A percentile compares a stretch with the other conserved stretches of the same genome.
Conservation (phyloP, 2,329 filamentous ascomycete species). For the Colletotrichum brevisporum region DNA sequence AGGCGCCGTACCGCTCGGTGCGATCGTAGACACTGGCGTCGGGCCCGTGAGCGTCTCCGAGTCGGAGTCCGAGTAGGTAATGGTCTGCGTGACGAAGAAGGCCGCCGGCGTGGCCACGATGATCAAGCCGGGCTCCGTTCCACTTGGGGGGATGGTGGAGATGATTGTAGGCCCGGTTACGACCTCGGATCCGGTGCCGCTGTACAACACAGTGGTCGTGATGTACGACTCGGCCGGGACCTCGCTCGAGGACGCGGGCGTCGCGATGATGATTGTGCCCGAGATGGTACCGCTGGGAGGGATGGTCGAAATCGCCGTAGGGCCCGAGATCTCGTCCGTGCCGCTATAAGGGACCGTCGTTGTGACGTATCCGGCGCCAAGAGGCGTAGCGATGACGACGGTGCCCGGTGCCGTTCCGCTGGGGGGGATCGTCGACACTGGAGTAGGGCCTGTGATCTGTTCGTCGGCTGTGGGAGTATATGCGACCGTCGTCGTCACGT, state of each 20-base stretch:
- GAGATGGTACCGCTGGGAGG: slow-evolving; percentile 3
- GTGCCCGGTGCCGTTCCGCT: slow-evolving; percentile 18
- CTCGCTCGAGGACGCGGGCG: not conserved
- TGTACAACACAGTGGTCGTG: not conserved
- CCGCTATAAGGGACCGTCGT: slow-evolving; percentile 8
- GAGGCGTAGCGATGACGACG: slow-evolving; percentile 17
- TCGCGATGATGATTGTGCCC: slow-evolving; percentile 27
- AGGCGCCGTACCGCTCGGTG: slow-evolving; percentile 17
- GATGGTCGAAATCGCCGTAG: slow-evolving; percentile 21
- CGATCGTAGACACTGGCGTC: slow-evolving; percentile 22
- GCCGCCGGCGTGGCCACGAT: slow-evolving; percentile 4
- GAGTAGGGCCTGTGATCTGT: not conserved
- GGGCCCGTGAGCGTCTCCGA: slow-evolving; percentile 10
- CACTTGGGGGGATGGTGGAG: slow-evolving; percentile 19
- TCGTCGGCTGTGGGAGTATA: not conserved
- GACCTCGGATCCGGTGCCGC: not conserved
- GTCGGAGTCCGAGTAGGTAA: slow-evolving; percentile 3
- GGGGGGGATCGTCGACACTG: not conserved
- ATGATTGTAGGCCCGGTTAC: not conserved
- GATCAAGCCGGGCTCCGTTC: slow-evolving; percentile 22
- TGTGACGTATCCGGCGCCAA: not conserved
- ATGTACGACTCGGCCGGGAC: not conserved
- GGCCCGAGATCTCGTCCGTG: slow-evolving; percentile 3
- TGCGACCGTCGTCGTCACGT: not conserved
- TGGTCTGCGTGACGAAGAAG: not conserved